Base-by-base conservation (phyloP, 129 eudicot species). In the Tagetes patula region DNA sequence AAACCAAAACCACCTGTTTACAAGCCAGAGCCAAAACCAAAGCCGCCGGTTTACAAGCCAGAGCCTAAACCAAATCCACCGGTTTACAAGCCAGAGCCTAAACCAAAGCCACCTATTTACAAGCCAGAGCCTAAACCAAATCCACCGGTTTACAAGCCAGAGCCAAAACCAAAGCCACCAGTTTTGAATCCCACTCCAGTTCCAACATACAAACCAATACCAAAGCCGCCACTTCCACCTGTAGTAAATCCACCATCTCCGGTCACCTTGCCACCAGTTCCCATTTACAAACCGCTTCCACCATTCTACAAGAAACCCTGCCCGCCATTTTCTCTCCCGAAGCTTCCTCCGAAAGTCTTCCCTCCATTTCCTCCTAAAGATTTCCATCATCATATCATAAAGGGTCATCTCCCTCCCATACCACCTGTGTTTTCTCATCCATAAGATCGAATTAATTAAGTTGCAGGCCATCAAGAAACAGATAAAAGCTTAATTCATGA, bases 261-360 rank as follows among this genome's bases (percentile, higher is more conserved):
- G 3, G 6, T 33, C 7, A 10, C 66, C n/a, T 42, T 50, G 36
- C 72, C 71, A 41, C 56, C 46, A 20, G 70, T 69, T 45, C 80
- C 80, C 49, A 54, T 66, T 67, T 45, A 47, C 74, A 66, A 76
- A 36, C 73, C 74, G 10, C 32, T 72, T 64, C 80, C 84, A 53
- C 84, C 84, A 75, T 69, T 80, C 53, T 69, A 75, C 48, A 81
- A 81, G 74, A 81, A 65, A 55, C 84, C 84, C 12, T 76, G 78
- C 74, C 84, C 84, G 65, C 84, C 84, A 7, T n/a, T 59, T 60
- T 46, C 79, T 31, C 47, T 75, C 39, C 85, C 82, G 13, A 77
- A 80, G 38, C 79, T 75, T 72, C 82, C 82, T 33, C 82, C 82
- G 8, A 43, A 43, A 8, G 8, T 1, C 62, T 61, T 67, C 14